Conservation (phyloP, 352 stramenopile genomes). For the Hyaloperonospora brassicae region DNA sequence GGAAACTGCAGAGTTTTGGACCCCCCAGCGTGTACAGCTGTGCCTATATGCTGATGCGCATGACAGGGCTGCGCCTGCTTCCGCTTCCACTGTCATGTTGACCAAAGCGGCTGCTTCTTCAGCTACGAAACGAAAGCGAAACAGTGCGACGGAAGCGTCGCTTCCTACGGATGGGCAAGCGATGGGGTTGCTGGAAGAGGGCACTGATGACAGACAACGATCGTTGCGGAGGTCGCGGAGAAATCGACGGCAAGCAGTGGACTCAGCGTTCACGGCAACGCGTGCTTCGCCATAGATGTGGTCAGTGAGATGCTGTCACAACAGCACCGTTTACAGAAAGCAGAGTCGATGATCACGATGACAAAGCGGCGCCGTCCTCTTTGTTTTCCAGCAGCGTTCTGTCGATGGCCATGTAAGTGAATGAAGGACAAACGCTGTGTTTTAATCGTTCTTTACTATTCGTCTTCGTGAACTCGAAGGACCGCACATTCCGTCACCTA, state of each 20-base stretch:
- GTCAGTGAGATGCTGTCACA: too few relatives aligned
- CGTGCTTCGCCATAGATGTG: too few relatives aligned
- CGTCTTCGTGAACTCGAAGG: too few relatives aligned
- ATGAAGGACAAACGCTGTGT: too few relatives aligned
- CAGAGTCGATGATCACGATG: background rate
- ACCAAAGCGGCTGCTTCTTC: constrained; percentile 8
- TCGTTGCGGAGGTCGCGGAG: constrained; percentile 18
- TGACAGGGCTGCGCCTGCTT: constrained; percentile 5
- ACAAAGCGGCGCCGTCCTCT: too few relatives aligned
- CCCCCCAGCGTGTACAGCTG: constrained; percentile 57
- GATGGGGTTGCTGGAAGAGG: constrained; percentile 7
- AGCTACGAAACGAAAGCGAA: constrained; percentile 18
- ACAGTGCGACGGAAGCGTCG: constrained; percentile 2
- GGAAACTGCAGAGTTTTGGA: constrained; percentile 32
- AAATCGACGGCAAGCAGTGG: constrained; percentile 12
- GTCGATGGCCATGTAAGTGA: too few relatives aligned
- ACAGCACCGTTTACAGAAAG: too few relatives aligned
- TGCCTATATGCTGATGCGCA: constrained; percentile 51
- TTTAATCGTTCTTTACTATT: too few relatives aligned
- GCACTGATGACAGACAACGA: constrained; percentile 2
- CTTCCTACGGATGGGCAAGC: constrained; percentile 9
- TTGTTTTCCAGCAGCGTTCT: too few relatives aligned
- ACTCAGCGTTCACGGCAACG: too few relatives aligned
- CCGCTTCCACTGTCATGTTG: constrained; percentile 6
- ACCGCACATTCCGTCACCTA: too few relatives aligned